Percentiles rank a stretch among this genome's conserved stretches.
These are phyloP conservation scores for Starmerella roubikii DNA, from an alignment of 805 yeast species.

Conservation along the genomic window DNA sequence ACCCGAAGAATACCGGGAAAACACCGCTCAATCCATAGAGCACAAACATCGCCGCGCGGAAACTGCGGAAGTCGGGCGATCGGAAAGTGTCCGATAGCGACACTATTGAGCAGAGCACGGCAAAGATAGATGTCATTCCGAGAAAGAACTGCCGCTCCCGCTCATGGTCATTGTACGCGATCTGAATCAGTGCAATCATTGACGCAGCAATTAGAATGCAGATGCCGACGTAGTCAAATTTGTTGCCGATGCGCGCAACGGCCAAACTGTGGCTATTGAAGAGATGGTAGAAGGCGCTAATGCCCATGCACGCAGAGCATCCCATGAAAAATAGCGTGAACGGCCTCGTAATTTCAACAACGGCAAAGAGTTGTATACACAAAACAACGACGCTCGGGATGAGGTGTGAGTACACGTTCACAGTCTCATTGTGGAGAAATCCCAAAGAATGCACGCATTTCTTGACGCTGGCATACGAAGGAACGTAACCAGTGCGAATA, in stretches of 20 bases:
- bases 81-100: conserved; percentile 56
- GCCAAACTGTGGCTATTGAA: conserved; percentile 50
- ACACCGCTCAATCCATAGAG: conserved; percentile 66
- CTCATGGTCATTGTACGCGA: conserved; percentile 32
- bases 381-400: conserved; percentile 25
- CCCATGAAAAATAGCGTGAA: conserved; percentile 45
- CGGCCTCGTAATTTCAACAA: conserved; percentile 25
- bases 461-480: conserved; percentile 36
- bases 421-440: conserved; percentile 56
- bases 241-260: conserved; percentile 46
- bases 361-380: conserved; percentile 10
- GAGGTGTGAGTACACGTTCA: conserved; percentile 57
- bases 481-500: conserved; percentile 51
- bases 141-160: conserved; percentile 22
- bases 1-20: conserved; percentile 51
- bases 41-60: conserved; percentile 66
- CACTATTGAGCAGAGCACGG: conserved; percentile 45
- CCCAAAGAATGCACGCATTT: conserved; percentile 37
- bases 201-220: conserved; percentile 55
- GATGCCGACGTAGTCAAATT: conserved; percentile 64
- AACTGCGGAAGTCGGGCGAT: conserved; percentile 58
- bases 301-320: conserved; percentile 42
- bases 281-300: conserved; percentile 56
- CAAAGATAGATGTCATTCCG: conserved; percentile 42
- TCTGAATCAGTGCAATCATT: conserved; percentile 37